Evolutionary conservation across 177 flowering plant species (phyloP).

Genomic region (Vitis hybrid): DNA sequence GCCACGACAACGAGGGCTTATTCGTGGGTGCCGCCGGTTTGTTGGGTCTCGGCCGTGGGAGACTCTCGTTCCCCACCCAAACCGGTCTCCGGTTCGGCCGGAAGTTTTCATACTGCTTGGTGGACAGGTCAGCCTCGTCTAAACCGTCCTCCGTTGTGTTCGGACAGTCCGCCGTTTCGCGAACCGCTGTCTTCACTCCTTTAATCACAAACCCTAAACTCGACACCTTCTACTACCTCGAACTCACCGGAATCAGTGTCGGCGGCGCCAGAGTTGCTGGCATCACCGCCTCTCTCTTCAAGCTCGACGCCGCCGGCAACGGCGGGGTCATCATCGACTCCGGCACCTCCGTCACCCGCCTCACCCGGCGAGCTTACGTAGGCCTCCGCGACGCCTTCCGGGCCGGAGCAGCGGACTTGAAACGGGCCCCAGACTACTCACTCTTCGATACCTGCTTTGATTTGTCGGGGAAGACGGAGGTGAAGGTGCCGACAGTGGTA

Average conservation of each 20-base stretch:
- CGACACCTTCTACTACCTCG: conserved; percentile 74
- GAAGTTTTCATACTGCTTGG: conserved; percentile 70
- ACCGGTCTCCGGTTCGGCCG: conserved; percentile 47
- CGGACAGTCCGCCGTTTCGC: conserved; percentile 47
- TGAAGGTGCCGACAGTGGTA: conserved; percentile 76
- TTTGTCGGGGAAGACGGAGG: conserved; percentile 55
- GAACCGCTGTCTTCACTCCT: conserved; percentile 59
- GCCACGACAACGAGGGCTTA: conserved; percentile 71
- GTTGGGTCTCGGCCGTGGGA: conserved; percentile 68
- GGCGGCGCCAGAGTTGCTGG: conserved; percentile 56
- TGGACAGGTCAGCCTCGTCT: conserved; percentile 60
- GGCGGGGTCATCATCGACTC: conserved; percentile 79
- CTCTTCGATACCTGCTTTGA: conserved; percentile 76
- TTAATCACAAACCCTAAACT: conserved; percentile 50
- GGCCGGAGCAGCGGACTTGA: conserved; percentile 45
- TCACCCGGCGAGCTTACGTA: conserved; percentile 59
- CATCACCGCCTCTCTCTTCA: conserved; percentile 48
- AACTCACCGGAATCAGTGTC: conserved; percentile 56
- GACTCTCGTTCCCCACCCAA: conserved; percentile 58
- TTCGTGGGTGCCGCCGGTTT: conserved; percentile 78
- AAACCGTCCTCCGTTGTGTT: conserved; percentile 61
- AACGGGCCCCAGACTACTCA: conserved; percentile 47
- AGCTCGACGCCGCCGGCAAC: conserved; percentile 49
- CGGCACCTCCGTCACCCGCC: conserved; percentile 74
- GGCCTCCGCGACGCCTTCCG: conserved; percentile 61